Percentiles rank a stretch among this genome's conserved stretches.
Conservation (phyloP, 129 eudicot genomes). For the Rutidosis leptorrhynchoides region DNA sequence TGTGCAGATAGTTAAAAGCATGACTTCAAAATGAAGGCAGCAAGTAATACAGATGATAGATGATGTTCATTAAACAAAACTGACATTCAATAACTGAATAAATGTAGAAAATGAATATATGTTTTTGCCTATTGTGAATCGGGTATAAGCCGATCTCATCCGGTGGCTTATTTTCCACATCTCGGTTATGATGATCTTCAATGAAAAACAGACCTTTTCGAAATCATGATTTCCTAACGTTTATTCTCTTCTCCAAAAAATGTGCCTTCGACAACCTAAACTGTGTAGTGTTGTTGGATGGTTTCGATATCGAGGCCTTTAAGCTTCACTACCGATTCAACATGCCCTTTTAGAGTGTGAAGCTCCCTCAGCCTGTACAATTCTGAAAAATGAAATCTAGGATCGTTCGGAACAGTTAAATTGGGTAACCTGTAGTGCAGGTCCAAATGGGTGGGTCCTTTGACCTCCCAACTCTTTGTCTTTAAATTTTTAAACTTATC, state of each 20-base stretch:
- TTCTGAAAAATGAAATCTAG: neutral
- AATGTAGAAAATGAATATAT: conserved; percentile 14
- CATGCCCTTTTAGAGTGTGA: conserved; percentile 44
- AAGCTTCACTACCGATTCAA: conserved; percentile 55
- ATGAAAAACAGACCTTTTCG: conserved; percentile 29
- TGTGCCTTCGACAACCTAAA: conserved; percentile 20
- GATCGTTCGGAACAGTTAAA: neutral
- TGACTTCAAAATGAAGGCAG: neutral
- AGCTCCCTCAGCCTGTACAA: conserved; percentile 45
- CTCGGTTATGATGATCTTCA: conserved; percentile 29
- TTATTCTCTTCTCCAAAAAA: conserved; percentile 27
- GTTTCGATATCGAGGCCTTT: conserved; percentile 43
- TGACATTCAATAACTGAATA: conserved; percentile 16
- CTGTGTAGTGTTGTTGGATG: conserved; percentile 44
- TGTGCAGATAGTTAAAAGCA: neutral
- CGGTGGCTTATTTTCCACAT: conserved; percentile 33
- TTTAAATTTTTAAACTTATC: neutral
- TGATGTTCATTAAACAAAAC: conserved; percentile 11
- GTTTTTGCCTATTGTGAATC: conserved; percentile 23
- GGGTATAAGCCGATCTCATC: conserved; percentile 22
- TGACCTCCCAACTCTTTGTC: conserved; percentile 2
- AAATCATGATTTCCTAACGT: conserved; percentile 37
- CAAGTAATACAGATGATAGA: neutral
- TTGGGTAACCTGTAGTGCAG: neutral
- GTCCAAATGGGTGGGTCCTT: neutral